Evolutionary conservation across 2,329 filamentous ascomycete genomes (phyloP), one percentile per base, ranked within the genome.

Genomic region (Penicillium sp.): DNA sequence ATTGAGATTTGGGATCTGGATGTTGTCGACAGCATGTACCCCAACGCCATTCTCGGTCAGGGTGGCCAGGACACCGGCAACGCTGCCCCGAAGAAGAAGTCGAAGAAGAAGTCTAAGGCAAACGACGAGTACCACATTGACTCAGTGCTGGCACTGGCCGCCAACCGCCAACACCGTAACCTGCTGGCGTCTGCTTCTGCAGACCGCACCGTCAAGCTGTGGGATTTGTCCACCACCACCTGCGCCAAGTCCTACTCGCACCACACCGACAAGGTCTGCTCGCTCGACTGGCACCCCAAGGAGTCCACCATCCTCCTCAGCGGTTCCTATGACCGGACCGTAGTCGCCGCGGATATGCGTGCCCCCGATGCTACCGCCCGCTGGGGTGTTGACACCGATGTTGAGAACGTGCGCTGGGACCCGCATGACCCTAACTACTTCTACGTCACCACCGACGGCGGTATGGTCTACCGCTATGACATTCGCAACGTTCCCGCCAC

Each of bases 1-100:
- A 99, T 99, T 69, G 95, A 99, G 81, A 88, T 99, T 57, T 99
- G 95, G 95, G 93, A 99, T 74, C 83, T 99, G 56, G 95, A 99
- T 75, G 90, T 93, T 7, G 88, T 99, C 55, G 95, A 99, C 80
- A 91, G 90, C 86, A 96, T 99, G 91, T 99, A 97, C 74, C 95
- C 95, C 25, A 96, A 97, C 74, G 93, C 94, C 10, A 96, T 99
- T 65, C 87, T 99, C 5, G 95, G 95, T 10, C 90, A 94, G 73
- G 87, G 85, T 58, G 80, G 80, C 37, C 80, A 82, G 45, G 78
- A 82, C 19, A 64, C 69, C 51, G 64, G 56, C 28, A 81, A 82
- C 61, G 28, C 28, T 28, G 40, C 40, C 1, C 45, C 38, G 65
- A 88, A 88, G 76, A 84, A 85, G 68, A 89, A 93, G 76, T 95